phyloP scores from a whole-genome alignment of 2,329 filamentous ascomycete species.

The Teratosphaeria viscida region DNA sequence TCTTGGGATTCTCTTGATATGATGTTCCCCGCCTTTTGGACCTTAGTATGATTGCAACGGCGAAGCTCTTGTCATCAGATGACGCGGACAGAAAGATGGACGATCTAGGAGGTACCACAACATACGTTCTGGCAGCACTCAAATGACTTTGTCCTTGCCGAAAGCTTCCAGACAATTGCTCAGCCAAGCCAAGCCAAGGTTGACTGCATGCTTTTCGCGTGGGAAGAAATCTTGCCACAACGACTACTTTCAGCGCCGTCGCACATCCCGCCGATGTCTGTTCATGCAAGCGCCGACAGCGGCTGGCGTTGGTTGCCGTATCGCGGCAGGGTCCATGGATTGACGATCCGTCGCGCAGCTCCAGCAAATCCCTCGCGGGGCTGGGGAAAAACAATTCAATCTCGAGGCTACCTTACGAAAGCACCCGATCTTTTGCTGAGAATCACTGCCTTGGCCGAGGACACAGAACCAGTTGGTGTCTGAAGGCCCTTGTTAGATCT shows the following conservation, averaged over 20 bases:
- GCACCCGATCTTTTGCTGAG: no score
- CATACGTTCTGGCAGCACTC: no score
- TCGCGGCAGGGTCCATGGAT: neutral
- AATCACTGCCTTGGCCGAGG: no score
- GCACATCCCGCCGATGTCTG: neutral
- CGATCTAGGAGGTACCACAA: no score
- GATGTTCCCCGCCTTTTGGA: neutral
- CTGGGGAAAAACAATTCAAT: no score
- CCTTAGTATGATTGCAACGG: neutral
- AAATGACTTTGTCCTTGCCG: no score
- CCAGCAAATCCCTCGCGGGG: neutral
- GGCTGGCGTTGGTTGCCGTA: neutral
- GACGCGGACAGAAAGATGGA: neutral
- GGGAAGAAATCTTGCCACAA: neutral
- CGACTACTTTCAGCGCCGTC: neutral
- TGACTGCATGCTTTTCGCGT: neutral
- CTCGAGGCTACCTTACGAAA: no score
- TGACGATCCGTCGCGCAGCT: neutral
- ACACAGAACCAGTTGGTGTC: no score
- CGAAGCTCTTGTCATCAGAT: neutral
- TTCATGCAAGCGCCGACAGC: neutral
- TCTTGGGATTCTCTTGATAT: neutral
- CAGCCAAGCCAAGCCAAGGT: neutral
- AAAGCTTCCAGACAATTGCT: neutral
- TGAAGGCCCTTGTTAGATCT: no score